These are phyloP conservation scores for Sarocladium oryzae DNA, from an alignment of 2,329 filamentous ascomycete genomes.

Conservation along the genomic window DNA sequence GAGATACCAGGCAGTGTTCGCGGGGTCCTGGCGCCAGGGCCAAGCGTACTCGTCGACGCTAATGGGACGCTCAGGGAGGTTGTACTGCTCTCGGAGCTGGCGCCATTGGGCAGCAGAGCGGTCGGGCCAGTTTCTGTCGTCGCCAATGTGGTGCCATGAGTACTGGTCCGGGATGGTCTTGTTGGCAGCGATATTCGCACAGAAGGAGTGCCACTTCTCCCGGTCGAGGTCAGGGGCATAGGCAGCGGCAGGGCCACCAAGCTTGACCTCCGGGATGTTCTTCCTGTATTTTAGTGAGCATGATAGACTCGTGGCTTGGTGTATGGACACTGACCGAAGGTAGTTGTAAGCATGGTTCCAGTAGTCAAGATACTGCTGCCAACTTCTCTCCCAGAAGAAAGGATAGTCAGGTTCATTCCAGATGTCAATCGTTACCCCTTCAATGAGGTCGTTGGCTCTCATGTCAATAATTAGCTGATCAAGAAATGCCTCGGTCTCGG, in stretches of 20 bases:
- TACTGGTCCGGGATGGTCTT: constrained; percentile 35
- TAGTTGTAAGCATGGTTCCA: constrained; percentile 11
- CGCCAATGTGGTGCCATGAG: constrained; percentile 28
- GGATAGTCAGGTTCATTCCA: constrained; percentile 13
- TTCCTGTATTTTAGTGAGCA: background rate
- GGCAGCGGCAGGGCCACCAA: constrained; percentile 33
- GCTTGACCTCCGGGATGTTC: constrained; percentile 14
- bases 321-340: background rate
- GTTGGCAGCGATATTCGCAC: constrained; percentile 26
- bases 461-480: constrained; percentile 9
- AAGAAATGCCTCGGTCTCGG: constrained; percentile 10
- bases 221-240: constrained; percentile 23
- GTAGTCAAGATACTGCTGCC: constrained; percentile 11
- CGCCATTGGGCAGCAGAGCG: background rate
- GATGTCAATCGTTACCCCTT: constrained; percentile 11
- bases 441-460: constrained; percentile 2
- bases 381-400: constrained; percentile 10
- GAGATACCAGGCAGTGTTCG: constrained; percentile 6
- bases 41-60: constrained; percentile 11
- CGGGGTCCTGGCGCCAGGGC: constrained; percentile 4
- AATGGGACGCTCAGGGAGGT: background rate
- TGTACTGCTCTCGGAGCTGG: background rate
- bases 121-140: constrained; percentile 1
- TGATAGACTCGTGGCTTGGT: background rate
- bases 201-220: constrained; percentile 35